Conservation (phyloP, 345 rosid genomes). For the Brassica napus region Da-Ae NC_063446.1:34374001-34374500, state of each 20-base stretch:
- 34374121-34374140: constrained; percentile 82
- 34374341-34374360: constrained; percentile 83
- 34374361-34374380: constrained; percentile 67
- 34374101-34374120: constrained; percentile 57
- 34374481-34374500: too few species aligned
- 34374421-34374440: constrained; percentile 68
- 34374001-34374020: not conserved
- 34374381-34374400: constrained; percentile 86
- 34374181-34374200: constrained; percentile 85
- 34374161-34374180: constrained; percentile 80
- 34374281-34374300: constrained; percentile 74
- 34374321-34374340: constrained; percentile 59
- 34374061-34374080: constrained; percentile 69
- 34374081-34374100: constrained; percentile 58
- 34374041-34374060: constrained; percentile 97
- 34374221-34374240: not conserved
- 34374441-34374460: constrained; percentile 62
- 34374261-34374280: not conserved
- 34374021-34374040: constrained; percentile 87
- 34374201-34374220: constrained; percentile 29
- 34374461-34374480: constrained; percentile 65
- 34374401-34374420: constrained; percentile 90
- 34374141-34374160: constrained; percentile 88
- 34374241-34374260: not conserved
- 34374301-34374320: constrained; percentile 83